These are phyloP conservation scores for Torulaspora globosa DNA, from an alignment of 1,139 yeast species.

Conservation along the genomic window DNA sequence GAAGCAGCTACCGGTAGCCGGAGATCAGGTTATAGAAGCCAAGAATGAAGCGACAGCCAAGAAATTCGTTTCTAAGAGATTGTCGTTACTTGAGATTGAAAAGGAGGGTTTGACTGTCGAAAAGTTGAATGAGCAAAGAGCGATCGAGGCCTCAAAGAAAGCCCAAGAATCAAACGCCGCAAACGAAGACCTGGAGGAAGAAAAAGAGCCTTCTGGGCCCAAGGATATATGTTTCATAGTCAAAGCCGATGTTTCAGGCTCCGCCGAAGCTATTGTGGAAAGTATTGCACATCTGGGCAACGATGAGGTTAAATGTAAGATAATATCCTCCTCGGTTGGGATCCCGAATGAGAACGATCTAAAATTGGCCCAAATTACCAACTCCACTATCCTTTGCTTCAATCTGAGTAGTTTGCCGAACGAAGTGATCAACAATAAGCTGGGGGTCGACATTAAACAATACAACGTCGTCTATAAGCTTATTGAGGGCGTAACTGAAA, in stretches of 20 bases:
- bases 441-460: conserved; percentile 55
- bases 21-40: conserved; percentile 79
- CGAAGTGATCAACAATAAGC: conserved; percentile 59
- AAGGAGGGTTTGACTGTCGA: conserved; percentile 66
- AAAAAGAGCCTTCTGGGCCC: conserved; percentile 28
- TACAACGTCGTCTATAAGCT: conserved; percentile 83
- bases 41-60: conserved; percentile 70
- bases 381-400: conserved; percentile 73
- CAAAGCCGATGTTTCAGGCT: conserved; percentile 83
- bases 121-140: conserved; percentile 56
- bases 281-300: conserved; percentile 79
- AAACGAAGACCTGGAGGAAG: conserved; percentile 32
- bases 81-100: conserved; percentile 51
- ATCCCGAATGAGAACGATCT: conserved; percentile 79
- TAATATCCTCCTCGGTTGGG: conserved; percentile 77
- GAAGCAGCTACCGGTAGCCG: conserved; percentile 91
- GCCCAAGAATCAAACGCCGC: conserved; percentile 48
- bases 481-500: conserved; percentile 75
- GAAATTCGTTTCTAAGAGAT: conserved; percentile 63
- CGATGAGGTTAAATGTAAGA: conserved; percentile 68
- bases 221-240: conserved; percentile 60
- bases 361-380: conserved; percentile 72
- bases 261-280: conserved; percentile 64
- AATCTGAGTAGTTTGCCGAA: conserved; percentile 63
- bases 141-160: conserved; percentile 36